Percentiles rank a stretch among this genome's conserved stretches.
phyloP scores from a whole-genome alignment of 768 basidiomycete genomes.

The Tephrocybe sp. region DNA sequence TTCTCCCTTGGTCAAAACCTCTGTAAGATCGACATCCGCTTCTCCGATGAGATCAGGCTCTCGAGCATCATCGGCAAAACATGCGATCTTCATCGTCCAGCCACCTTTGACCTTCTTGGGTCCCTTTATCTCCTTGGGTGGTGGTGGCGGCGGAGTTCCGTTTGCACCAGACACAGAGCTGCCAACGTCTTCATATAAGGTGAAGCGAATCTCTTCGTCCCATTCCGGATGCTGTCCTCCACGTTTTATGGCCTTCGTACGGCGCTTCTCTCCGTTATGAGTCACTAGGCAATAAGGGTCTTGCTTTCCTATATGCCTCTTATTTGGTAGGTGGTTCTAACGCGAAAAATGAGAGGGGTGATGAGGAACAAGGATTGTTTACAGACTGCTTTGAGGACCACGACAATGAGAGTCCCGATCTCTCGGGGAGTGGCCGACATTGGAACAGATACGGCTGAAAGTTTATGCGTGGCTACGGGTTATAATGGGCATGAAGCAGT shows the following conservation, averaged over 20 bases:
- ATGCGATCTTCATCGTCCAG: slow-evolving; percentile 74
- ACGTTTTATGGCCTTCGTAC: slow-evolving; percentile 92
- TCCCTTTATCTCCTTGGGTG: slow-evolving; percentile 58
- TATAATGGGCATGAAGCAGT: slow-evolving; percentile 13
- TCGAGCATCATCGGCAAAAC: slow-evolving; percentile 92
- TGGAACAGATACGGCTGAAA: slow-evolving; percentile 14
- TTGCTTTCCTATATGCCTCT: slow-evolving; percentile 93
- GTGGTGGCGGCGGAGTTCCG: slow-evolving; percentile 62
- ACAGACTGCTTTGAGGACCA: slow-evolving; percentile 92
- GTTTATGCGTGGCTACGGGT: neutral
- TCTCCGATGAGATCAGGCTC: slow-evolving; percentile 98
- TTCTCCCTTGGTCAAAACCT: slow-evolving; percentile 92
- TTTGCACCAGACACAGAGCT: slow-evolving; percentile 42
- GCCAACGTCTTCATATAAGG: slow-evolving; percentile 74
- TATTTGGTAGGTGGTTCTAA: slow-evolving; percentile 88
- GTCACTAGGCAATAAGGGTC: slow-evolving; percentile 90
- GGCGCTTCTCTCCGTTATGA: slow-evolving; percentile 78
- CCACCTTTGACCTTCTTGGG: slow-evolving; percentile 65
- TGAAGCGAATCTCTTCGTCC: slow-evolving; percentile 97
- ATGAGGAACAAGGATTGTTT: slow-evolving; percentile 9
- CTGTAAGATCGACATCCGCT: slow-evolving; percentile 80
- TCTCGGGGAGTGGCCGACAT: slow-evolving; percentile 68
- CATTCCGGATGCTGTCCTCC: slow-evolving; percentile 99
- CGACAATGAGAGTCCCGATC: slow-evolving; percentile 92
- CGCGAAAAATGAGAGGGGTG: slow-evolving; percentile 15